Conservation (phyloP, 2,329 filamentous ascomycete species). For the Beauveria brongniartii region DNA sequence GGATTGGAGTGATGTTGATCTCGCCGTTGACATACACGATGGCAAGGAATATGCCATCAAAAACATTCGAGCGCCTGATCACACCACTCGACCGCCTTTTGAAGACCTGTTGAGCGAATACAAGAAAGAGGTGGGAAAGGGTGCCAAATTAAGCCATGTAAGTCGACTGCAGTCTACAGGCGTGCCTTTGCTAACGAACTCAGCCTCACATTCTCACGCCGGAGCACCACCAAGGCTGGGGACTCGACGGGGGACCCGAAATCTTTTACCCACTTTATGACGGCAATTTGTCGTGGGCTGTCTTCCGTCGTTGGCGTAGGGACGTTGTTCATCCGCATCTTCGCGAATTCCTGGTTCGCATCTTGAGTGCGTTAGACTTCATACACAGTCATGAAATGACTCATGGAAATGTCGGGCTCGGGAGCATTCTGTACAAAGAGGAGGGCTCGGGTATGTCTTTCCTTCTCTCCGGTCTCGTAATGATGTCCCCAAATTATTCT, state of each 20-base stretch:
- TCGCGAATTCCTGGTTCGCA: background rate
- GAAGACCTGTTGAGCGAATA: background rate
- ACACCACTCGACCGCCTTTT: background rate
- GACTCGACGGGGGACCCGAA: rapidly evolving
- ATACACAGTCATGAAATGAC: no score
- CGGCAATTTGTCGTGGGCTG: background rate
- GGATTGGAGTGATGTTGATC: background rate
- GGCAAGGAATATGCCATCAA: background rate
- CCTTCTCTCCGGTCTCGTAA: background rate
- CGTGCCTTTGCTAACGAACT: background rate
- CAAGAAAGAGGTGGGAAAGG: background rate
- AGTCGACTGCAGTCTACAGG: background rate
- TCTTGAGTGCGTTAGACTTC: no score
- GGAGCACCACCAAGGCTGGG: background rate
- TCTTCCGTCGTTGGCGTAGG: background rate
- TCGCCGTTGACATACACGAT: background rate
- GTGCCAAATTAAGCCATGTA: background rate
- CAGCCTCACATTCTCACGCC: background rate
- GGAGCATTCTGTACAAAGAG: no score
- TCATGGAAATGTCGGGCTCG: background rate
- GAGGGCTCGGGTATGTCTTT: background rate
- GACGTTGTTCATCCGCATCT: background rate
- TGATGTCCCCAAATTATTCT: no score
- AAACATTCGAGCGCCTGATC: background rate
- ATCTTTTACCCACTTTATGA: background rate